Evolutionary conservation across 345 rosid species (phyloP).

Genomic region (Dipteronia sinensis): DNA sequence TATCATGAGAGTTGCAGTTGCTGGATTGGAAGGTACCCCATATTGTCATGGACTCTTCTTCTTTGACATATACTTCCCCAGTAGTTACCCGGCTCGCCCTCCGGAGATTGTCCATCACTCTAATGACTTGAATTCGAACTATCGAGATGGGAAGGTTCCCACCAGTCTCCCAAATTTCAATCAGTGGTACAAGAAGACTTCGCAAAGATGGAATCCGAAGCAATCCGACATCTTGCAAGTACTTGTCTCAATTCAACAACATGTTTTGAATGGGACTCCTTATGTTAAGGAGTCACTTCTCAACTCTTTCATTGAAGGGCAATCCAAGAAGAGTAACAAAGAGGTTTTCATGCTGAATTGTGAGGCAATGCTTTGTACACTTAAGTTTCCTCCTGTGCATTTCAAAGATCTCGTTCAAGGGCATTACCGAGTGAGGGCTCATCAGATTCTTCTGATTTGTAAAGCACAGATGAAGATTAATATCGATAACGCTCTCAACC

Average conservation of each 20-base stretch:
- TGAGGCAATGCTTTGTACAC: slow-evolving; percentile 10
- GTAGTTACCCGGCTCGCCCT: neutral
- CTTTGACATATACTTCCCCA: slow-evolving; percentile 18
- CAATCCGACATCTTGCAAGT: slow-evolving; percentile 1
- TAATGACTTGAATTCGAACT: neutral
- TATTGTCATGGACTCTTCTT: slow-evolving; percentile 18
- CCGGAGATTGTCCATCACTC: neutral
- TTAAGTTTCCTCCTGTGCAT: neutral
- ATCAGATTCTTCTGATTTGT: slow-evolving; percentile 22
- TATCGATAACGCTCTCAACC: neutral
- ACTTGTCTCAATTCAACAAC: slow-evolving; percentile 14
- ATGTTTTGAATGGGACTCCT: slow-evolving; percentile 11
- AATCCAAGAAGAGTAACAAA: neutral
- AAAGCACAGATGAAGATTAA: slow-evolving; percentile 7
- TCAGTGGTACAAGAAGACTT: neutral
- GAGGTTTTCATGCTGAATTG: slow-evolving; percentile 17
- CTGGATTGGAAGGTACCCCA: slow-evolving; percentile 23
- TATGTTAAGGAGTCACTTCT: neutral
- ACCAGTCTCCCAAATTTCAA: neutral
- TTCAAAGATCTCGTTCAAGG: slow-evolving; percentile 10
- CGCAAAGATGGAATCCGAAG: neutral
- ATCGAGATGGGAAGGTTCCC: neutral
- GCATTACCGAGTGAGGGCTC: slow-evolving; percentile 17
- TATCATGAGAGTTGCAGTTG: slow-evolving; percentile 14
- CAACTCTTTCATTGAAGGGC: neutral